Percentiles rank a stretch among this genome's conserved stretches.
Conservation (phyloP, 2,329 filamentous ascomycete genomes). For the Xylariaceae sp. region DNA sequence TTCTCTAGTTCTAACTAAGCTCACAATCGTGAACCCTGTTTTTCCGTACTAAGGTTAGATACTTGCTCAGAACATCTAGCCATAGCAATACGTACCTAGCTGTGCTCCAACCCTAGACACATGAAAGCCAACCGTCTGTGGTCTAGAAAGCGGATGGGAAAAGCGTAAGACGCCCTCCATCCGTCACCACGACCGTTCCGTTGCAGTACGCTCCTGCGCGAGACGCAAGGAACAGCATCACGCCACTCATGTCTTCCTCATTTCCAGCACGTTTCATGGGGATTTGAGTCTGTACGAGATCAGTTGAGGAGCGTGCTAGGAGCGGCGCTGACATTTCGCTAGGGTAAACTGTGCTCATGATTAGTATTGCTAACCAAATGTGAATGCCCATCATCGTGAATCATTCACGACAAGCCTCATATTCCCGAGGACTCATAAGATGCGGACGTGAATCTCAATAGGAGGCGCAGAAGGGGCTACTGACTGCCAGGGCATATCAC, state of each 20-base stretch:
- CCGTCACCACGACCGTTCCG: conserved; percentile 55
- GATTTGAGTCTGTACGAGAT: conserved; percentile 38
- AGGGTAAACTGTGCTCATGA: conserved; percentile 45
- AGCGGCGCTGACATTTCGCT: conserved; percentile 54
- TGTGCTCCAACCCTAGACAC: neutral
- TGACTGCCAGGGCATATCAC: conserved; percentile 45
- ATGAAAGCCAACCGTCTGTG: neutral
- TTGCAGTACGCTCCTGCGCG: conserved; percentile 61
- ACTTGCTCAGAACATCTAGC: neutral
- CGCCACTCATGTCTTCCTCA: conserved; percentile 58
- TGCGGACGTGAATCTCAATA: neutral
- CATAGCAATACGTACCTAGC: neutral
- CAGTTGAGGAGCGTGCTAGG: conserved; percentile 36
- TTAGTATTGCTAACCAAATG: neutral
- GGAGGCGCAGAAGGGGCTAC: conserved; percentile 22
- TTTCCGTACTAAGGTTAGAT: no score
- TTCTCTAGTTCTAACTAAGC: neutral
- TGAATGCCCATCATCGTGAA: neutral
- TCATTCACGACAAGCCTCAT: neutral
- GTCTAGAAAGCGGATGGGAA: conserved; percentile 50
- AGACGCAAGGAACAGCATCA: conserved; percentile 60
- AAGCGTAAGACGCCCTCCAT: conserved; percentile 55
- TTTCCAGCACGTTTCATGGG: conserved; percentile 56
- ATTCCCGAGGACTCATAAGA: neutral
- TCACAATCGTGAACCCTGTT: no score